These are phyloP conservation scores for Acacia melanoxylon DNA, from an alignment of 306 rosid species.

Conservation along the genomic window DNA sequence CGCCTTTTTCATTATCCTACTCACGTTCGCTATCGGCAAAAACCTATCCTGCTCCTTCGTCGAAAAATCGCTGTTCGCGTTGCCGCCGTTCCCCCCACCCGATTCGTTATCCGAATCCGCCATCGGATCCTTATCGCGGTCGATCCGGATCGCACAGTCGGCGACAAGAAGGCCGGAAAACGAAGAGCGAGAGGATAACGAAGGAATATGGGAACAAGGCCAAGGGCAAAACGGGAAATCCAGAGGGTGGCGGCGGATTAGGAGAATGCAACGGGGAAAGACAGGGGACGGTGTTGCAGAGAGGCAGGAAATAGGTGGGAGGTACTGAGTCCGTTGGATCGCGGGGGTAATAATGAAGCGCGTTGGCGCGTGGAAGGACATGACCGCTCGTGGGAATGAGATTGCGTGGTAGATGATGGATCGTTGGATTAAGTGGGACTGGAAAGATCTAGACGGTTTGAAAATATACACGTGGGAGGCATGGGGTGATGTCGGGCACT, in stretches of 20 bases:
- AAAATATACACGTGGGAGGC: neutral
- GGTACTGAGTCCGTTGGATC: slow-evolving; percentile 54
- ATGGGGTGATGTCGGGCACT: neutral
- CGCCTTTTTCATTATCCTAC: slow-evolving; percentile 76
- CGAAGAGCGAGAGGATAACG: neutral
- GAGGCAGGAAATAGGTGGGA: neutral
- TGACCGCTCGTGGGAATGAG: slow-evolving; percentile 35
- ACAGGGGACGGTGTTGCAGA: slow-evolving; percentile 24
- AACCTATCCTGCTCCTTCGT: slow-evolving; percentile 64
- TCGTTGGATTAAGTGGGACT: slow-evolving; percentile 23
- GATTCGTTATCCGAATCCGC: slow-evolving; percentile 81
- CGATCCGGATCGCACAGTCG: neutral
- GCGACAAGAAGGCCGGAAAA: neutral
- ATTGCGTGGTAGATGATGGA: slow-evolving; percentile 5
- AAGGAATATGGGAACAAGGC: neutral
- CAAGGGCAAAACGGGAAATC: slow-evolving; percentile 18
- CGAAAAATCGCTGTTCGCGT: slow-evolving; percentile 40
- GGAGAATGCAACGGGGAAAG: neutral
- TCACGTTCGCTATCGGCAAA: slow-evolving; percentile 75
- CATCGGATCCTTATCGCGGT: slow-evolving; percentile 31
- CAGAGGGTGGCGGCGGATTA: neutral
- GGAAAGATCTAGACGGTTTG: neutral
- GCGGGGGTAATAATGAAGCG: slow-evolving; percentile 45
- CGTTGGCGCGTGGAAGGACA: slow-evolving; percentile 37
- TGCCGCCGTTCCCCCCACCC: slow-evolving; percentile 41